These are phyloP conservation scores for Aspergillus spinulosporus DNA, from an alignment of 2,329 filamentous ascomycete genomes.

Conservation along the genomic window DNA sequence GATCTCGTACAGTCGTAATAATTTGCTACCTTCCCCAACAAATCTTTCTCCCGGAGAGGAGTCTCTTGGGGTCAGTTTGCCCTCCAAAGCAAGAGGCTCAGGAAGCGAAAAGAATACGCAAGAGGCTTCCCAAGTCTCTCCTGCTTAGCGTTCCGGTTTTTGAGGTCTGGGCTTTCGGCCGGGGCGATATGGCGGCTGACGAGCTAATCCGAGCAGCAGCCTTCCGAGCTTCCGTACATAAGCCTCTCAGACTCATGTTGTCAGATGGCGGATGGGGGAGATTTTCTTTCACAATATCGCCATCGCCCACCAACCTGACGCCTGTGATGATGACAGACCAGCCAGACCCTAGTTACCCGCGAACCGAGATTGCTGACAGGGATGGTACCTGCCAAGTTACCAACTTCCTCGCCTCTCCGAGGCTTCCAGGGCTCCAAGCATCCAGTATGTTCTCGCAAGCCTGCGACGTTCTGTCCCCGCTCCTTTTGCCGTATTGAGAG, in stretches of 20 bases:
- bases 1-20: background rate
- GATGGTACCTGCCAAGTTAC: background rate
- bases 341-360: background rate
- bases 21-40: background rate
- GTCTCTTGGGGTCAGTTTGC: background rate
- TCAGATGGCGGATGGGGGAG: background rate
- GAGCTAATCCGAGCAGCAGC: slow-evolving; percentile 1
- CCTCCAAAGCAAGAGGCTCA: background rate
- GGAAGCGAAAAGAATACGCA: background rate
- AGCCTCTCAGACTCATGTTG: background rate
- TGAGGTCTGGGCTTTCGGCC: slow-evolving; percentile 6
- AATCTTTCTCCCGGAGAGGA: background rate
- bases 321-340: background rate
- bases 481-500: slow-evolving; percentile 14
- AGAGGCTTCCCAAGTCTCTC: background rate
- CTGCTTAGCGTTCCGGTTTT: slow-evolving; percentile 12
- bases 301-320: background rate
- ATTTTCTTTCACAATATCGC: background rate
- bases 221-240: background rate
- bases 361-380: slow-evolving; percentile 6
- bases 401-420: background rate
- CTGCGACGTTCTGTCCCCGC: slow-evolving; percentile 1
- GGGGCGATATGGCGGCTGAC: slow-evolving; percentile 5
- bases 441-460: slow-evolving; percentile 20
- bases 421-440: background rate